A percentile compares a stretch with the other conserved stretches of the same genome.
phyloP scores from a whole-genome alignment of 192 early-diverging fungal species.

The Funneliformis mosseae region DNA sequence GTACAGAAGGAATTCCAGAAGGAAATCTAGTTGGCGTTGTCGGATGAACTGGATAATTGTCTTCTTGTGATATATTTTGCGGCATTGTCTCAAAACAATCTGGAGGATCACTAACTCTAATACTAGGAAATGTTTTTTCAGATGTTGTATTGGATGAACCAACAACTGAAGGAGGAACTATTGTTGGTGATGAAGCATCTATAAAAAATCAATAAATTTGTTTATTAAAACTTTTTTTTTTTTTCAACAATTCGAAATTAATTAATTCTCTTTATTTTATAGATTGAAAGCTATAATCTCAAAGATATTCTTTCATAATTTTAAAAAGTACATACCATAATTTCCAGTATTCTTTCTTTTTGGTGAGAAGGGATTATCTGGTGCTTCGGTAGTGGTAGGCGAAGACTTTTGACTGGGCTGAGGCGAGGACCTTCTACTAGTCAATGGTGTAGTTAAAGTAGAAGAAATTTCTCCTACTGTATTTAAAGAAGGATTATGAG shows the following conservation, averaged over 20 bases:
- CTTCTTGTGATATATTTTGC: not conserved
- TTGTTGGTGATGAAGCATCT: conserved; percentile 1
- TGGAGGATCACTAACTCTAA: conserved; percentile 11
- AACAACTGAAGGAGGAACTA: not conserved
- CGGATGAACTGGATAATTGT: not conserved
- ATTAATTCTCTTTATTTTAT: no score
- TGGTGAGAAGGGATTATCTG: conserved; percentile 8
- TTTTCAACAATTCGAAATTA: no score
- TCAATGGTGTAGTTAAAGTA: not conserved
- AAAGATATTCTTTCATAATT: no score
- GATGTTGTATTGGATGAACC: not conserved
- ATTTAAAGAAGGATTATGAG: not conserved
- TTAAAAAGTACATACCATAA: not conserved
- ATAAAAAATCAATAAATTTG: not conserved
- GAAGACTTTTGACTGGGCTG: conserved; percentile 25
- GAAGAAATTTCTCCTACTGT: not conserved
- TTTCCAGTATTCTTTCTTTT: conserved; percentile 18
- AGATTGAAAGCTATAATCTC: no score
- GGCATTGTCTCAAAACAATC: not conserved
- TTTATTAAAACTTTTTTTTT: no score
- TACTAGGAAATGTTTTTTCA: not conserved
- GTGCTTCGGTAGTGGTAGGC: conserved; percentile 15
- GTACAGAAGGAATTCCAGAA: not conserved
- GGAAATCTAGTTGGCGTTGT: not conserved
- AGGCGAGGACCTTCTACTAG: conserved; percentile 7